These are phyloP conservation scores for Celoporthe dispersa DNA, from an alignment of 2,329 filamentous ascomycete species.

Conservation along the genomic window DNA sequence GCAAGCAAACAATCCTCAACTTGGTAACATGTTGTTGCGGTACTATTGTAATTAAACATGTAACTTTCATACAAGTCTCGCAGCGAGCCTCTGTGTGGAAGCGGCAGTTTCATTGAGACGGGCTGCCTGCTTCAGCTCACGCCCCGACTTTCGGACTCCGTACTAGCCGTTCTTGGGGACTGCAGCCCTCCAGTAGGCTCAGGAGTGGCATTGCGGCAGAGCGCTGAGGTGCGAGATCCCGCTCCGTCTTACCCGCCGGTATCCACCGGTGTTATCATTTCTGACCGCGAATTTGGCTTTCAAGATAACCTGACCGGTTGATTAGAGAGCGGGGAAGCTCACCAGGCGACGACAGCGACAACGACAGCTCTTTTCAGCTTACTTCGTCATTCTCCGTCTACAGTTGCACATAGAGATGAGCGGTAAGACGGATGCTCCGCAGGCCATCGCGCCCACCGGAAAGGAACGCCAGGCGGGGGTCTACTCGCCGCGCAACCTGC, in stretches of 20 bases:
- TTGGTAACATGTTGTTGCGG: not conserved
- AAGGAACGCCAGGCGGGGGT: slow-evolving; percentile 23
- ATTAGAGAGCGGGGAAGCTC: not conserved
- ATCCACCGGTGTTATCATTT: not conserved
- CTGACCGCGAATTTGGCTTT: not conserved
- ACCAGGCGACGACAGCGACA: not conserved
- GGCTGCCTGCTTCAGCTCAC: too few species aligned
- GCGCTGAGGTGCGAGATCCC: not conserved
- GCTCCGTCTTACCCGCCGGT: not conserved
- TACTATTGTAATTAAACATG: not conserved
- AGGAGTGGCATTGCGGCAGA: not conserved
- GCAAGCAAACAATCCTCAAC: not conserved
- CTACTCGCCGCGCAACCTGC: slow-evolving; percentile 25
- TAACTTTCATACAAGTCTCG: too few species aligned
- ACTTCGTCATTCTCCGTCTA: too few species aligned
- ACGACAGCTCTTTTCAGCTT: too few species aligned
- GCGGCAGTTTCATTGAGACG: too few species aligned
- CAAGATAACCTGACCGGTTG: not conserved
- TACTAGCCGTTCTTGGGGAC: not conserved
- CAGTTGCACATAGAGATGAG: not conserved
- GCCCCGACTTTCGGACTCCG: not conserved
- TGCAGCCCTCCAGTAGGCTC: not conserved
- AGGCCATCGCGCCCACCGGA: slow-evolving; percentile 21
- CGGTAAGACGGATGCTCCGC: slow-evolving; percentile 11
- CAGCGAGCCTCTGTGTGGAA: too few species aligned